Evolutionary conservation across 75 land plant genomes (phyloP), one percentile per base, ranked within the genome.

Genomic region (Selaginella tamariscina): DNA sequence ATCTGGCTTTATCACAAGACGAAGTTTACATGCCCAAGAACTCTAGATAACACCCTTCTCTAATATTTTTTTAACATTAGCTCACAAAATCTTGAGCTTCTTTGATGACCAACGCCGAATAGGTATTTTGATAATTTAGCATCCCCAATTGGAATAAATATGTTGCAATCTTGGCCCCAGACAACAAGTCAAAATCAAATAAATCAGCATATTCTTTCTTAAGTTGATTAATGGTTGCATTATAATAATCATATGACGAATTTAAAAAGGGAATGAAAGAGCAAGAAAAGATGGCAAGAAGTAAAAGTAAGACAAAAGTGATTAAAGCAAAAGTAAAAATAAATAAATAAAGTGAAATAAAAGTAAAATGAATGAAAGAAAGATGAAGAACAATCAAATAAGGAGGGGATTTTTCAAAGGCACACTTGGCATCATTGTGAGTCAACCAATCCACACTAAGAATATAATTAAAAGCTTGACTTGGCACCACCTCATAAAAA

Each of bases 1-100:
- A 73, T 73, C 57, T 18, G 65, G 33, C 29, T 66, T 73, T 1
- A 2, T 0, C 1, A 73, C 69, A 20, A 73, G 21, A 33, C 33
- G 68, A 31, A 24, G 68, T 32, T 66, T 18, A 31, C 33, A 66
- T 8, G n/a, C 31, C 68, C 31, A 66, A 21, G 68, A 32, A 22
- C 33, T 22, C 32, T 1, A 27, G 1, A 66, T 66, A 31, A 66
- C 23, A 8, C 68, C 68, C 23, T 66, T 66, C 2, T 31, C 32
- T 2, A 66, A 20, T 44, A 66, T 66, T 29, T 32, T 44, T 32
- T 31, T 2, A n/a, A 66, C 68, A 15, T 39, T 39, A 5, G 49
- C 49, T 39, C 49, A 15, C 15, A 39, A 39, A 39, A 39, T 39
- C 15, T 39, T 39, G 49, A 39, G 5, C 49, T 39, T 15, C 49